phyloP scores from a whole-genome alignment of 73 alveolate genomes.

The Paramecium biaurelia region DNA sequence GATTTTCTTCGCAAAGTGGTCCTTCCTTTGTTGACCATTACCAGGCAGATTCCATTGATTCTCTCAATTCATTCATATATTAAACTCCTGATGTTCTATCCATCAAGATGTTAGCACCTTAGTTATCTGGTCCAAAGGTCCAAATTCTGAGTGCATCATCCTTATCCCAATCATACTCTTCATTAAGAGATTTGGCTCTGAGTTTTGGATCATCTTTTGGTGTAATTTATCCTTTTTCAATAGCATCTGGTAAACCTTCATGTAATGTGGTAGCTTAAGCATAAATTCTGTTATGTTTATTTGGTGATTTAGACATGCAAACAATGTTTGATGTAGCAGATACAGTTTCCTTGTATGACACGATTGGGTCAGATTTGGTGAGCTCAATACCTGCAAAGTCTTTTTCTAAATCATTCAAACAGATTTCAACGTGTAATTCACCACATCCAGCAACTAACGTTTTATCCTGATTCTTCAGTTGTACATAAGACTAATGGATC shows the following conservation, averaged over 20 bases:
- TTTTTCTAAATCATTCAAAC: slow-evolving; percentile 77
- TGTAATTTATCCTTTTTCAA: slow-evolving; percentile 70
- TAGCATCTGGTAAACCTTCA: slow-evolving; percentile 79
- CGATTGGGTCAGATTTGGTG: slow-evolving; percentile 82
- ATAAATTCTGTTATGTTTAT: slow-evolving; percentile 86
- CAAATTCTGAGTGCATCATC: slow-evolving; percentile 80
- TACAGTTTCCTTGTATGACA: slow-evolving; percentile 89
- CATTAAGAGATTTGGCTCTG: slow-evolving; percentile 89
- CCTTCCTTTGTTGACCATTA: too few relatives aligned
- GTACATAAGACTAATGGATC: too few relatives aligned
- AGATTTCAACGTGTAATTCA: slow-evolving; percentile 91
- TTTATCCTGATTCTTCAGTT: too few relatives aligned
- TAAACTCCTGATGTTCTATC: too few relatives aligned
- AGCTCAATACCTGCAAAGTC: slow-evolving; percentile 73
- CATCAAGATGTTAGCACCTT: slow-evolving; percentile 81
- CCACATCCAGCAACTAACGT: slow-evolving; percentile 93
- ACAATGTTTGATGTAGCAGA: slow-evolving; percentile 66
- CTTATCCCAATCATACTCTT: slow-evolving; percentile 89
- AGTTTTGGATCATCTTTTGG: slow-evolving; percentile 91
- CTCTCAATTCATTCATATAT: too few relatives aligned
- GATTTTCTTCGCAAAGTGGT: too few relatives aligned
- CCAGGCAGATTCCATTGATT: too few relatives aligned
- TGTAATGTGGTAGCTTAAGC: slow-evolving; percentile 78
- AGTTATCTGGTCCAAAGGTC: slow-evolving; percentile 90
- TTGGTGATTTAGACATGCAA: slow-evolving; percentile 90